These are phyloP conservation scores for Penicillium canescens DNA, from an alignment of 495 filamentous ascomycete species.

Conservation along the genomic window DNA sequence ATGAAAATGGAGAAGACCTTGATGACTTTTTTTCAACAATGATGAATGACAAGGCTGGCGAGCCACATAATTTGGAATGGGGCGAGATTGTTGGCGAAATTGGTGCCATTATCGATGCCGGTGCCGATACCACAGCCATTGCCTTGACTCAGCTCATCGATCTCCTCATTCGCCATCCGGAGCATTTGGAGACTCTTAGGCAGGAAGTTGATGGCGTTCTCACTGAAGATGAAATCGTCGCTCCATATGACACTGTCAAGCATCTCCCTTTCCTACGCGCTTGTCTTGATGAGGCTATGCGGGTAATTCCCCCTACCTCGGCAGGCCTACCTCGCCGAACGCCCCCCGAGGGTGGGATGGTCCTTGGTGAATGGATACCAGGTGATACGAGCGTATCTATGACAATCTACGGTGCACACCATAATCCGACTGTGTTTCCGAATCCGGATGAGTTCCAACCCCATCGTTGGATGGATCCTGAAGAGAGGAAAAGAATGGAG, in stretches of 20 bases:
- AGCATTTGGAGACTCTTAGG: conserved; percentile 47
- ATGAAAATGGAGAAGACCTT: conserved; percentile 42
- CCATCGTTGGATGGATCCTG: conserved; percentile 25
- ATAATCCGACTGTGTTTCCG: conserved; percentile 19
- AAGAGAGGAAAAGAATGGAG: conserved; percentile 27
- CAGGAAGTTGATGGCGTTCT: conserved; percentile 51
- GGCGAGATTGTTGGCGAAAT: conserved; percentile 19
- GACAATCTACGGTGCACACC: conserved; percentile 22
- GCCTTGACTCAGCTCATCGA: conserved; percentile 49
- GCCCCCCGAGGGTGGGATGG: conserved; percentile 28
- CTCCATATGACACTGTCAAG: conserved; percentile 37
- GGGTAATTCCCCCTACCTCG: conserved; percentile 36
- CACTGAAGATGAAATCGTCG: conserved; percentile 30
- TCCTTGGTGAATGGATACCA: conserved; percentile 34
- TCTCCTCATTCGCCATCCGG: conserved; percentile 52
- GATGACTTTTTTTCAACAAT: conserved; percentile 50
- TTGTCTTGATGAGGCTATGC: conserved; percentile 43
- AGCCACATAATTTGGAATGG: conserved; percentile 18
- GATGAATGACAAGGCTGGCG: conserved; percentile 46
- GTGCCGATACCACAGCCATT: conserved; percentile 52
- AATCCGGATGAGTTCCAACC: conserved; percentile 27
- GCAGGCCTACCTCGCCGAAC: conserved; percentile 31
- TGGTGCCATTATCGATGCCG: conserved; percentile 44
- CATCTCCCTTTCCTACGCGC: conserved; percentile 37
- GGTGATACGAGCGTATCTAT: conserved; percentile 25